Evolutionary conservation across 2,329 filamentous ascomycete species (phyloP).

Genomic region (Verticillium dahliae): DNA sequence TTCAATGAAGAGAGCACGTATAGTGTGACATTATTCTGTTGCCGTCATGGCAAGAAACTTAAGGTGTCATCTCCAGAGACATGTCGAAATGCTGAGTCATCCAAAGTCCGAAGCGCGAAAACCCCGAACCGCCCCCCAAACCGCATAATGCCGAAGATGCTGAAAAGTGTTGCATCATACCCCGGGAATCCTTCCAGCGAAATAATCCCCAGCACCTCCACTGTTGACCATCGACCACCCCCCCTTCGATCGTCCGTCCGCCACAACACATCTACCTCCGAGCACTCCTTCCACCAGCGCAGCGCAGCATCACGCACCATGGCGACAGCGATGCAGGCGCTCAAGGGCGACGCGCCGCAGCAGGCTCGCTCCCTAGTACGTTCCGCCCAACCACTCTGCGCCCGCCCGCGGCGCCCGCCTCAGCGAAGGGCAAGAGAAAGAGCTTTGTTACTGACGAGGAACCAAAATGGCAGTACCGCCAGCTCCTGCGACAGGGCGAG

Average conservation of each 20-base stretch:
- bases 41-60: background rate
- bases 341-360: constrained; percentile 49
- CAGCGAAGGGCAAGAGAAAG: too few species aligned
- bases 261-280: background rate
- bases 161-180: constrained; percentile 11
- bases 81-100: background rate
- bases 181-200: background rate
- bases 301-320: constrained; percentile 2
- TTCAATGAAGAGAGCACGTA: too few species aligned
- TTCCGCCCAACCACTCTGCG: constrained; percentile 7
- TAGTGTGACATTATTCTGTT: too few species aligned
- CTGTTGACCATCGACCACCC: background rate
- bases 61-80: background rate
- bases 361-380: constrained; percentile 52
- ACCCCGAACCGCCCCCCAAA: background rate
- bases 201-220: constrained; percentile 6
- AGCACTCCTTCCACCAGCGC: too few species aligned
- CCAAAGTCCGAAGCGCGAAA: background rate
- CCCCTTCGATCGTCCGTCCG: background rate
- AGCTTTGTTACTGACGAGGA: constrained; percentile 2
- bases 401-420: too few species aligned
- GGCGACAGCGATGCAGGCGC: constrained; percentile 18
- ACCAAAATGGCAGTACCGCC: constrained; percentile 64
- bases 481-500: constrained; percentile 75
- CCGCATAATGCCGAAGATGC: constrained; percentile 18